Conservation (phyloP, 2,329 filamentous ascomycete genomes). For the Neurospora sp. region DNA sequence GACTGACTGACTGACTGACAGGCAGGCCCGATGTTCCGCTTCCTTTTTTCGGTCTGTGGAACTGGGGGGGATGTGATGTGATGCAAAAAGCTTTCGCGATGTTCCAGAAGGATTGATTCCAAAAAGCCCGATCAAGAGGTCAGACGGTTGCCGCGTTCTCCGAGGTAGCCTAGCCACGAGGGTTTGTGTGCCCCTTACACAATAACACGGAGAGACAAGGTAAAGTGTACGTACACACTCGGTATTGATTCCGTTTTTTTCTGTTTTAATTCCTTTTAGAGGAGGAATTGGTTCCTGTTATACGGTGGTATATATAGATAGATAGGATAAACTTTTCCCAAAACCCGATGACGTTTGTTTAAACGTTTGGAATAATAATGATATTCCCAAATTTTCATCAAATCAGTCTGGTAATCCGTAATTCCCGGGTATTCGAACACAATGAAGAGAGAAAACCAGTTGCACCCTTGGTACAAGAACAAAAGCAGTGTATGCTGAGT, state of each 20-base stretch:
- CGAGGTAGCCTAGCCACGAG: background rate
- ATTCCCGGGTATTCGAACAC: background rate
- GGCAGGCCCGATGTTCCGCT: background rate
- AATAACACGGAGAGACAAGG: too few relatives aligned
- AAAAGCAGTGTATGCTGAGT: background rate
- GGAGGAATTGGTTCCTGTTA: background rate
- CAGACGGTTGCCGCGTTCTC: background rate
- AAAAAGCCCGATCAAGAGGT: background rate
- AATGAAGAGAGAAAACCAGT: background rate
- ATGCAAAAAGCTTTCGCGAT: background rate
- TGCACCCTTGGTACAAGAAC: background rate
- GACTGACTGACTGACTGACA: background rate
- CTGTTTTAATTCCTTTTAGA: background rate
- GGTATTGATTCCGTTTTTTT: background rate
- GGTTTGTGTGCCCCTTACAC: background rate
- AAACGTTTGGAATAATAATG: background rate
- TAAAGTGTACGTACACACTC: background rate
- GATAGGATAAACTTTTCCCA: background rate
- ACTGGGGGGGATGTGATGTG: too few relatives aligned
- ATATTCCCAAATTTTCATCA: background rate
- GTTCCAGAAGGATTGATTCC: background rate
- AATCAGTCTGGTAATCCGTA: background rate
- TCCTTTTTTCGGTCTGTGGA: background rate
- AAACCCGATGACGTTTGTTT: background rate
- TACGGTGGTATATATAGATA: background rate